These are phyloP conservation scores for Cryptosporidium tyzzeri DNA, from an alignment of 169 alveolate genomes.

Conservation along the genomic window DNA sequence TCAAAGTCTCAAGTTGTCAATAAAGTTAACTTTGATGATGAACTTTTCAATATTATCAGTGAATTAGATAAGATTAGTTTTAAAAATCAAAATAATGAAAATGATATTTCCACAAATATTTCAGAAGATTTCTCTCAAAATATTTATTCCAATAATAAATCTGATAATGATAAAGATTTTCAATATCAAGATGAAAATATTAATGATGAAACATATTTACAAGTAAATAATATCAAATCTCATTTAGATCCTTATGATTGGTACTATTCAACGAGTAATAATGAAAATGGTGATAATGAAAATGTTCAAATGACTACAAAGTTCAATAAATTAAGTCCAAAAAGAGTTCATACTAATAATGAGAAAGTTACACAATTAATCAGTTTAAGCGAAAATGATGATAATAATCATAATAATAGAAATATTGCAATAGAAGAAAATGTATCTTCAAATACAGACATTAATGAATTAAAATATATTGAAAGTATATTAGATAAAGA, in stretches of 20 bases:
- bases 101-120: conserved; percentile 51
- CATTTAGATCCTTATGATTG: conserved; percentile 67
- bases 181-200: background rate
- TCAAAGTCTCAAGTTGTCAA: conserved; percentile 7
- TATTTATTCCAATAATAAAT: background rate
- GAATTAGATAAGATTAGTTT: conserved; percentile 55
- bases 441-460: background rate
- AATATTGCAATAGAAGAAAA: background rate
- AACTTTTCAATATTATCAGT: conserved; percentile 35
- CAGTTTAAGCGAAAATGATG: background rate
- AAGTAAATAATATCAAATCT: background rate
- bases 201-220: background rate
- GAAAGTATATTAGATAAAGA: conserved; percentile 68
- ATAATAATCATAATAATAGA: background rate
- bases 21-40: conserved; percentile 39
- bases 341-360: background rate
- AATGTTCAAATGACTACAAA: background rate
- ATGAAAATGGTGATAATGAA: background rate
- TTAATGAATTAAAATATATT: conserved; percentile 42
- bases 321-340: background rate
- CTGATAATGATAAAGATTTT: background rate
- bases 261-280: conserved; percentile 23
- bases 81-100: background rate
- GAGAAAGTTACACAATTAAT: background rate
- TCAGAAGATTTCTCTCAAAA: conserved; percentile 45